Percentiles rank a stretch among this genome's conserved stretches.
phyloP scores from a whole-genome alignment of 148 eudicot species.

The Rhododendron ferrugineum region DNA sequence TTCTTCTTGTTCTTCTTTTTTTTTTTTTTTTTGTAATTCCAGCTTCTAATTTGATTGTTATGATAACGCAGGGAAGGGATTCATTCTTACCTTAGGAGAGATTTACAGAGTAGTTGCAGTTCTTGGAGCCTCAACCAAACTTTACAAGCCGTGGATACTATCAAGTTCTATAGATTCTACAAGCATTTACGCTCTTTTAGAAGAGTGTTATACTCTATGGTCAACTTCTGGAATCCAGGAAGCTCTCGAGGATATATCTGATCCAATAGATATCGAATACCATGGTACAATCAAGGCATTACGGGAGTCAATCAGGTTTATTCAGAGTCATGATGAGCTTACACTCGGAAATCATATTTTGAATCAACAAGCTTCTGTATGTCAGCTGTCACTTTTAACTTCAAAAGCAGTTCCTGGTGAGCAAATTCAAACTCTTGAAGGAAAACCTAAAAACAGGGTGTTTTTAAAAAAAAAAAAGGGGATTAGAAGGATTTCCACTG shows the following conservation, averaged over 20 bases:
- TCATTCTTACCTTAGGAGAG: slow-evolving; percentile 64
- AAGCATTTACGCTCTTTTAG: slow-evolving; percentile 29
- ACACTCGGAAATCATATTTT: slow-evolving; percentile 34
- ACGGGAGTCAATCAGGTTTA: slow-evolving; percentile 40
- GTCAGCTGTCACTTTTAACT: slow-evolving; percentile 56
- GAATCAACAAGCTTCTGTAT: slow-evolving; percentile 33
- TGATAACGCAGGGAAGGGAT: slow-evolving; percentile 49
- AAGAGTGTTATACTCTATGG: slow-evolving; percentile 65
- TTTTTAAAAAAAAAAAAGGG: not conserved
- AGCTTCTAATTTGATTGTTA: not conserved
- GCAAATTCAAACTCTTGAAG: not conserved
- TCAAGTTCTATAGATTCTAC: slow-evolving; percentile 21
- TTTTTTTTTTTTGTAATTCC: not conserved
- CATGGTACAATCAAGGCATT: slow-evolving; percentile 30
- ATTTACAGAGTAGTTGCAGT: slow-evolving; percentile 59
- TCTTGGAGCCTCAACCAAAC: slow-evolving; percentile 52
- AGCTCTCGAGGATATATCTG: slow-evolving; percentile 38
- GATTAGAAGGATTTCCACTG: not conserved
- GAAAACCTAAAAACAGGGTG: not conserved
- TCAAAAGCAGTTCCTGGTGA: slow-evolving; percentile 56
- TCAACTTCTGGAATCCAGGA: slow-evolving; percentile 58
- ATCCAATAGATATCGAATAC: slow-evolving; percentile 23
- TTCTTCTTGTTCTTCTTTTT: too few species aligned
- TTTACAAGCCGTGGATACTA: slow-evolving; percentile 63
- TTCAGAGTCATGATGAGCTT: slow-evolving; percentile 37